Evolutionary conservation across 106 monocot species (phyloP), one percentile per base, ranked within the genome.

Genomic region (Allium fistulosum): DNA sequence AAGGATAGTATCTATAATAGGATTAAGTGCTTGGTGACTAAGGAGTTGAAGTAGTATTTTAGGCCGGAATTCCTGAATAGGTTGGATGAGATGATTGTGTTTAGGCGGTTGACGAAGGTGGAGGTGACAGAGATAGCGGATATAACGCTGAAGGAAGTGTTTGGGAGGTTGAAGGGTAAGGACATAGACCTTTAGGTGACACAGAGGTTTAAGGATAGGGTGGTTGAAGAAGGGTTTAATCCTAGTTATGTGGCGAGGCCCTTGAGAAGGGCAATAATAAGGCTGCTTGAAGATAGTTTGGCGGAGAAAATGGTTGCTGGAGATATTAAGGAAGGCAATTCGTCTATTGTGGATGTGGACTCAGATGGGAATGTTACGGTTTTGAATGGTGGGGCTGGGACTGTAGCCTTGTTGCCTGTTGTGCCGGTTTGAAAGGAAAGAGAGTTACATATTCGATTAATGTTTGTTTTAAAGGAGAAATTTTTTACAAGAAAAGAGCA

Each of bases 21-120:
- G 49, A 88, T 85, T 64, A 89, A 89, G 74, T 82, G 85, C 69
- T 58, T 89, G 11, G 85, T 85, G 9, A 85, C 85, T 0, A 84
- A 89, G 77, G 88, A 89, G 74, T 52, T 89, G 61, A 89, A 89
- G 77, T 84, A 89, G 69, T 85, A 89, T 69, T 89, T 89, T 79
- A 71, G 88, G 64, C 88, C 88, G 2, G 88, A 89, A 69, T 89
- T 89, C 72, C 64, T 89, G 48, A 89, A 89, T 72, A 79, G 88
- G 58, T 63, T 89, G 18, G 88, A 85, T 17, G 88, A 89, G 37
- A 89, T 89, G 88, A 89, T 89, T 27, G 88, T 89, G 46, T 89
- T 89, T 76, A 61, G 88, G 62, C 88, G 85, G 67, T 72, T 89
- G 50, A 89, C 88, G 0, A 89, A 89, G 66, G 51, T 80, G 62